These are phyloP conservation scores for Colletotrichum abscissum DNA, from an alignment of 2,329 filamentous ascomycete species.

Conservation along the genomic window DNA sequence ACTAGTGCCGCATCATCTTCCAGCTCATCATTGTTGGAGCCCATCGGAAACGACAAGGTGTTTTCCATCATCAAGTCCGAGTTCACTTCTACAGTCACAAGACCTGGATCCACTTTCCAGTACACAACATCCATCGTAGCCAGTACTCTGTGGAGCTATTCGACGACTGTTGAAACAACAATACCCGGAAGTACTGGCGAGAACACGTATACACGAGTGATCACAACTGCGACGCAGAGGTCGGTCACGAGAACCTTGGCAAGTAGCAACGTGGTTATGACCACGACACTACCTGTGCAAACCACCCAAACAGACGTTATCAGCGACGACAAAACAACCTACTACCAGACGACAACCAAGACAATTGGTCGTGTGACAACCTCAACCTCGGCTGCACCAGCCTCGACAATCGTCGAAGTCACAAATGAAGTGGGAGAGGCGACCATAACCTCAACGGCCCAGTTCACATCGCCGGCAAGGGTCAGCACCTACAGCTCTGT, in stretches of 20 bases:
- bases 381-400: background rate
- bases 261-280: background rate
- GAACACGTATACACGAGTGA: background rate
- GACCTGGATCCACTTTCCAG: background rate
- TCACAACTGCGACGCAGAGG: background rate
- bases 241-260: background rate
- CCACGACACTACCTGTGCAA: background rate
- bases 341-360: conserved; percentile 1
- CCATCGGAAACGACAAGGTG: background rate
- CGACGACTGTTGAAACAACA: background rate
- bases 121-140: background rate
- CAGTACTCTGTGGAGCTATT: background rate
- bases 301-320: background rate
- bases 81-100: conserved; percentile 1
- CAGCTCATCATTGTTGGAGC: background rate
- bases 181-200: background rate
- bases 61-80: background rate
- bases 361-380: background rate
- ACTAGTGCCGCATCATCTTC: background rate
- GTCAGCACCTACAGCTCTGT: conserved; percentile 18
- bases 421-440: background rate
- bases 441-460: background rate
- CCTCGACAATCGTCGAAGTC: background rate
- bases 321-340: background rate
- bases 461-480: background rate